Conservation (phyloP, 805 yeast genomes). For the Lipomyces yamadae region DNA sequence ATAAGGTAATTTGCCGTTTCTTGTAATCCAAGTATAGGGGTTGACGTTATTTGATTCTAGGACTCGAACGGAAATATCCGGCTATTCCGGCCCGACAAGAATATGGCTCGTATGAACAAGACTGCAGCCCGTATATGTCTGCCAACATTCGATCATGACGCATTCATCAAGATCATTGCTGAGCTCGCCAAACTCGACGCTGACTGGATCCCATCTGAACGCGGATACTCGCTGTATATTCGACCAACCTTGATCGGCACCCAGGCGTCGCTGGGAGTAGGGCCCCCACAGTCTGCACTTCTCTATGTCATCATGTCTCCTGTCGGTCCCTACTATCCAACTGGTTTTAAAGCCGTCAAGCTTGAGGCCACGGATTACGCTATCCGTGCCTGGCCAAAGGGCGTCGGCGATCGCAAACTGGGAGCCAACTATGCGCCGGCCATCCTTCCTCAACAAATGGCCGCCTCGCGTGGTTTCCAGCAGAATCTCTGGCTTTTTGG, state of each 20-base stretch:
- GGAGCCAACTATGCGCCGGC: conserved; percentile 99
- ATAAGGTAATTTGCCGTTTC: conserved; percentile 45
- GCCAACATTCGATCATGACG: conserved; percentile 82
- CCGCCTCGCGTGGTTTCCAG: conserved; percentile 89
- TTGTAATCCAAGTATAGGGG: neutral
- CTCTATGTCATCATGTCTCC: conserved; percentile 90
- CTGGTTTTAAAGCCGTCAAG: conserved; percentile 94
- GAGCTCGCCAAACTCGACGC: conserved; percentile 76
- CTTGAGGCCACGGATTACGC: conserved; percentile 96
- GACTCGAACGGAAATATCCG: conserved; percentile 68
- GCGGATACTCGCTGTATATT: conserved; percentile 88
- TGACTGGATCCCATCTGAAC: conserved; percentile 78
- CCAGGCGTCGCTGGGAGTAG: conserved; percentile 83
- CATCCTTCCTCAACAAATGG: conserved; percentile 85
- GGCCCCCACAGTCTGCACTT: conserved; percentile 78
- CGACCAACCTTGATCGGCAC: conserved; percentile 98
- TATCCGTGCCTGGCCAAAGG: conserved; percentile 99
- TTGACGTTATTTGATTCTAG: conserved; percentile 23
- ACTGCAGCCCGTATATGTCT: conserved; percentile 88
- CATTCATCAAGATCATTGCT: conserved; percentile 74
- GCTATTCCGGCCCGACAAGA: conserved; percentile 88
- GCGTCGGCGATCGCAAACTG: conserved; percentile 92
- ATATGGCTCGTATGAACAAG: conserved; percentile 87
- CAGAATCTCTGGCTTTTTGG: conserved; percentile 98
- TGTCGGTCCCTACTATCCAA: conserved; percentile 93